phyloP scores from a whole-genome alignment of 345 rosid species.

The Acer saccharum region DNA sequence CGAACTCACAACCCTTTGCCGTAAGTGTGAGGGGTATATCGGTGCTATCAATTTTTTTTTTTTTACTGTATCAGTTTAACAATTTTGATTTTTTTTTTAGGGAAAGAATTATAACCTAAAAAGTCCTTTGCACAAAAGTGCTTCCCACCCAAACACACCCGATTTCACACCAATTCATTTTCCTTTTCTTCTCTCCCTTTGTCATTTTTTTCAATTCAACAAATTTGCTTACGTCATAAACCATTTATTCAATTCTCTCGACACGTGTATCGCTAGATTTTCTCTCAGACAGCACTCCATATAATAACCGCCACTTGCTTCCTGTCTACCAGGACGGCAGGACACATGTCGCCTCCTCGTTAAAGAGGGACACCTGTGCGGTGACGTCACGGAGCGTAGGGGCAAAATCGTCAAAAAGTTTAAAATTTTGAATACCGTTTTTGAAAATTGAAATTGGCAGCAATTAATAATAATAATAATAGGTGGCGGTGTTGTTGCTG shows the following conservation, averaged over 20 bases:
- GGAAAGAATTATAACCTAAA: too few species aligned
- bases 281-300: not conserved
- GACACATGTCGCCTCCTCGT: not conserved
- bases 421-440: not conserved
- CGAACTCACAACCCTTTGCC: too few species aligned
- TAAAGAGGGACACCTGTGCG: not conserved
- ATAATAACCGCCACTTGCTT: slow-evolving; percentile 9
- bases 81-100: too few species aligned
- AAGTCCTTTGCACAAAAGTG: not conserved
- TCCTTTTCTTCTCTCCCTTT: too few species aligned
- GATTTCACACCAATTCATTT: too few species aligned
- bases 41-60: too few species aligned
- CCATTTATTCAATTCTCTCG: not conserved
- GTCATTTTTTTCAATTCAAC: too few species aligned
- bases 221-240: not conserved
- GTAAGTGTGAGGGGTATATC: too few species aligned
- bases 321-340: not conserved
- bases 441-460: not conserved
- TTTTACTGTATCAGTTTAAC: not conserved
- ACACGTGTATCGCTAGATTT: not conserved
- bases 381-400: not conserved
- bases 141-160: too few species aligned
- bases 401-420: not conserved
- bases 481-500: too few species aligned
- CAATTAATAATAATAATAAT: not conserved